phyloP scores from a whole-genome alignment of 371 early-diverging fungal species.

The Fennellomyces sp. region DNA sequence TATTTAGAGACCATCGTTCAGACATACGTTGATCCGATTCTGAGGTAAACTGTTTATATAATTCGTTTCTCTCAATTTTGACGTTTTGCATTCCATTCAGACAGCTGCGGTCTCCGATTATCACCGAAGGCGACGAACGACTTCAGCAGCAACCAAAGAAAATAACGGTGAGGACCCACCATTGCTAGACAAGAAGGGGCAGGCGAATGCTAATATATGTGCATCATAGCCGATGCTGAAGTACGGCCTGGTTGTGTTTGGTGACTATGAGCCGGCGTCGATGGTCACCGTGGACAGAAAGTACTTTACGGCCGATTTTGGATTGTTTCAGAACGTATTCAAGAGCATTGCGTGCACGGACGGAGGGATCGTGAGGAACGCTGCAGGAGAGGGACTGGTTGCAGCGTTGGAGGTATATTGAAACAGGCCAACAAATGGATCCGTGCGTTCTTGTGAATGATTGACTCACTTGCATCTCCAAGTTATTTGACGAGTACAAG shows the following conservation, averaged over 20 bases:
- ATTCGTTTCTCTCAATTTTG: neutral
- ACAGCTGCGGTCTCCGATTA: slow-evolving; percentile 57
- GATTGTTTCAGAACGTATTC: slow-evolving; percentile 55
- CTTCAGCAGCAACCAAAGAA: slow-evolving; percentile 58
- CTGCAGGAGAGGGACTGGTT: slow-evolving; percentile 65
- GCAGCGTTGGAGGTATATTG: slow-evolving; percentile 63
- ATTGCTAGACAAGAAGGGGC: neutral
- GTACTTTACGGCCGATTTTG: slow-evolving; percentile 56
- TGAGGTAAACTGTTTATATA: slow-evolving; percentile 44
- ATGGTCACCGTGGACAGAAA: slow-evolving; percentile 57
- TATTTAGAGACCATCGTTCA: slow-evolving; percentile 51
- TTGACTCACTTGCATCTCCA: too few species aligned
- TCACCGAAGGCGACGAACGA: slow-evolving; percentile 54
- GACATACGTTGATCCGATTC: slow-evolving; percentile 61
- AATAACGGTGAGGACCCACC: slow-evolving; percentile 60
- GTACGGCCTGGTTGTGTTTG: slow-evolving; percentile 67
- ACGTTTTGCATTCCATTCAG: slow-evolving; percentile 25
- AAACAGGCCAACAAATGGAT: neutral
- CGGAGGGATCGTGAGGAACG: slow-evolving; percentile 67
- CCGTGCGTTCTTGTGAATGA: neutral
- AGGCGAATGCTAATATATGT: too few species aligned
- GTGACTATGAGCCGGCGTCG: slow-evolving; percentile 67
- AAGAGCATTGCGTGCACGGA: slow-evolving; percentile 51
- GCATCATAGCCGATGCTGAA: slow-evolving; percentile 60
- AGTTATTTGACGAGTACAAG: slow-evolving; percentile 64